A percentile compares a stretch with the other conserved stretches of the same genome.
Conservation (phyloP, 2,329 filamentous ascomycete genomes). For the Ceratocystis cubensis region DNA sequence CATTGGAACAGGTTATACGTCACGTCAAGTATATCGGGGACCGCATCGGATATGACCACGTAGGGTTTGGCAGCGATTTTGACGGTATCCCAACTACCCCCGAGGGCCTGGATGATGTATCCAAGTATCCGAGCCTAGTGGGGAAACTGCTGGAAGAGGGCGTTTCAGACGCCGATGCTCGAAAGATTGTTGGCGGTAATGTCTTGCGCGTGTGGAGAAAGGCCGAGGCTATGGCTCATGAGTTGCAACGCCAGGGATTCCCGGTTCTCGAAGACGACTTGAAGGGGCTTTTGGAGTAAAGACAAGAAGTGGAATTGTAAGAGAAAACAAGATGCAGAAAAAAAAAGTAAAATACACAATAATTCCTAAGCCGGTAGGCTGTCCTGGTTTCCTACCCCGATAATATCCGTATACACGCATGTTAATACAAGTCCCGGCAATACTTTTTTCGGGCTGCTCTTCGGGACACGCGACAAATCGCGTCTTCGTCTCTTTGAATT, state of each 20-base stretch:
- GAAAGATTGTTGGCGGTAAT: constrained; percentile 68
- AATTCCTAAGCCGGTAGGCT: not conserved
- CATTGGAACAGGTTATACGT: constrained; percentile 61
- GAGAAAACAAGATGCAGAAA: not conserved
- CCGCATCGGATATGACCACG: constrained; percentile 72
- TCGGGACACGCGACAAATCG: not conserved
- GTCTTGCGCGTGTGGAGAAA: constrained; percentile 72
- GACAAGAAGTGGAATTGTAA: not conserved
- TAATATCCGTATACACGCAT: constrained; percentile 11
- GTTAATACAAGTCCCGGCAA: constrained; percentile 10
- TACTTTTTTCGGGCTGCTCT: not conserved
- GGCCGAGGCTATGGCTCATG: constrained; percentile 57
- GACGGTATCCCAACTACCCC: constrained; percentile 62
- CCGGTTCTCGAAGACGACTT: constrained; percentile 41
- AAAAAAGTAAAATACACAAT: constrained; percentile 5
- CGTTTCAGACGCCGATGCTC: constrained; percentile 59
- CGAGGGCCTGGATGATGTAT: constrained; percentile 68
- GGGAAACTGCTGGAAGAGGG: constrained; percentile 61
- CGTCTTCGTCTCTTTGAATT: not conserved
- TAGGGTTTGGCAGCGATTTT: constrained; percentile 82
- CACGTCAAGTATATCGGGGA: constrained; percentile 76
- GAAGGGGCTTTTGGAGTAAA: not conserved
- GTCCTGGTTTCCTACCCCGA: not conserved
- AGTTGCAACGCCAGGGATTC: constrained; percentile 48
- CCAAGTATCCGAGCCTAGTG: constrained; percentile 67